Evolutionary conservation across 2,329 filamentous ascomycete species (phyloP).

Genomic region (Paramyrothecium sp.): DNA sequence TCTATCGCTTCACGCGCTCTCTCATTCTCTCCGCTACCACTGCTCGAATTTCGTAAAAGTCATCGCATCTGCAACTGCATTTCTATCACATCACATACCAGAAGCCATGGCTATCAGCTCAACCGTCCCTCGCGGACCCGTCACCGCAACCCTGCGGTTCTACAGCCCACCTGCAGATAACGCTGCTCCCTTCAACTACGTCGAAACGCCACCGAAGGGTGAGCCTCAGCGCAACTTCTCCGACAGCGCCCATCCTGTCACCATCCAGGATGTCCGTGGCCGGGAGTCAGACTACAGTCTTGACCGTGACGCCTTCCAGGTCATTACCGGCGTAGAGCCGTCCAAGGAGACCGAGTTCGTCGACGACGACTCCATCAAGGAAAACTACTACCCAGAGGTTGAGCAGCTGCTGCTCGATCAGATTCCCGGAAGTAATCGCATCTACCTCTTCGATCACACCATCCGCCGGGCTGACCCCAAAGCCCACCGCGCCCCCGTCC

Average conservation of each 20-base stretch:
- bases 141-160: slow-evolving; percentile 64
- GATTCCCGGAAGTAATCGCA: slow-evolving; percentile 62
- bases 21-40: too few species aligned
- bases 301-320: slow-evolving; percentile 73
- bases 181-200: slow-evolving; percentile 62
- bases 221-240: slow-evolving; percentile 65
- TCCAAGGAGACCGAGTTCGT: slow-evolving; percentile 53
- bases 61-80: not conserved
- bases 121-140: slow-evolving; percentile 55
- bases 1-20: too few species aligned
- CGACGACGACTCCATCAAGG: slow-evolving; percentile 67
- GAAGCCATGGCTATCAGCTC: slow-evolving; percentile 38
- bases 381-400: slow-evolving; percentile 82
- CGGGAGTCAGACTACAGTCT: slow-evolving; percentile 64
- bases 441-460: slow-evolving; percentile 86
- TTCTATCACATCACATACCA: slow-evolving; percentile 2
- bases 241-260: slow-evolving; percentile 46
- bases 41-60: too few species aligned
- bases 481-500: slow-evolving; percentile 67
- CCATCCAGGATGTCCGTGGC: slow-evolving; percentile 72
- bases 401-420: slow-evolving; percentile 66
- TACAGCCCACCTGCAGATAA: slow-evolving; percentile 61
- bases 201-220: slow-evolving; percentile 61
- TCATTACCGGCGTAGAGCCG: slow-evolving; percentile 57
- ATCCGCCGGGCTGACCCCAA: slow-evolving; percentile 65